These are phyloP conservation scores for Pestalotiopsis fici DNA, from an alignment of 2,329 filamentous ascomycete genomes.

Conservation along the genomic window DNA sequence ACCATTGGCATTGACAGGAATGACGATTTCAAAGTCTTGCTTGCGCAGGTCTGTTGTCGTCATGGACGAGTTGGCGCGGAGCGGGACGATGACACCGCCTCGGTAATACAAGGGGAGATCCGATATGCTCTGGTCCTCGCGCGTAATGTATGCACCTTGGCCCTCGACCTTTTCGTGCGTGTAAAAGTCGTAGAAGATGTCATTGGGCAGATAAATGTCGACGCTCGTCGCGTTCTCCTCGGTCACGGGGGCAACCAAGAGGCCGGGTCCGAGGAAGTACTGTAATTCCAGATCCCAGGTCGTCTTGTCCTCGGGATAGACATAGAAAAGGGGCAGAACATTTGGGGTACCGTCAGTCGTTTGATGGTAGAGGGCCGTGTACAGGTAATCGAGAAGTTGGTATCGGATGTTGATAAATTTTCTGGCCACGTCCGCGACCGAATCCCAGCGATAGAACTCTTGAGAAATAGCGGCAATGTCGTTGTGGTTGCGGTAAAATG, in stretches of 20 bases:
- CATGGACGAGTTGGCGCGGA: conserved; percentile 54
- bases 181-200: conserved; percentile 52
- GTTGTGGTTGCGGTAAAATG: conserved; percentile 78
- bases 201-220: conserved; percentile 46
- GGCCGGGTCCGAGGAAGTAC: conserved; percentile 45
- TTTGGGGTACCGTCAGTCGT: conserved; percentile 62
- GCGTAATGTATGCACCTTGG: conserved; percentile 35
- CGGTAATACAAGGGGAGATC: conserved; percentile 69
- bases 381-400: conserved; percentile 72
- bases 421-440: conserved; percentile 60
- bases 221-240: conserved; percentile 44
- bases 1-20: conserved; percentile 65
- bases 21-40: conserved; percentile 69
- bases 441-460: conserved; percentile 71
- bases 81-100: conserved; percentile 65
- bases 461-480: conserved; percentile 53
- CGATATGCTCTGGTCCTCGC: conserved; percentile 40
- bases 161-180: conserved; percentile 47
- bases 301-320: conserved; percentile 56
- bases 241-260: conserved; percentile 48
- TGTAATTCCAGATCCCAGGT: conserved; percentile 44
- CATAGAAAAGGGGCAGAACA: conserved; percentile 69
- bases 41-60: conserved; percentile 66
- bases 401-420: conserved; percentile 71
- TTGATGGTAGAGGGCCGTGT: conserved; percentile 68